A percentile compares a stretch with the other conserved stretches of the same genome.
Evolutionary conservation across 2,329 filamentous ascomycete genomes (phyloP).

Genomic region (Aspergillus candidus): DNA sequence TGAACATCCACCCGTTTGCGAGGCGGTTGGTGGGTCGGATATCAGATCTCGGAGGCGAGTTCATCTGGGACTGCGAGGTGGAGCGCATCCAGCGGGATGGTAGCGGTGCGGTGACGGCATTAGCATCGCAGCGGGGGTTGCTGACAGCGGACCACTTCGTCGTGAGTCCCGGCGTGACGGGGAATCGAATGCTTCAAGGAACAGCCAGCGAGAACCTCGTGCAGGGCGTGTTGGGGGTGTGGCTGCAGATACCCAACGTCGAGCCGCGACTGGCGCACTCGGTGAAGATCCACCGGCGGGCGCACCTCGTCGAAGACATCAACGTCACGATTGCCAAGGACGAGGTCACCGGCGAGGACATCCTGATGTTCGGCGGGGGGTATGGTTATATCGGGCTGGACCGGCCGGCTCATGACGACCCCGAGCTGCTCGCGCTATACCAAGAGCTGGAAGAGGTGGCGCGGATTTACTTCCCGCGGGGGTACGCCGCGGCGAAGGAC

Average conservation of each 20-base stretch:
- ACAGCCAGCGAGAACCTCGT: background rate
- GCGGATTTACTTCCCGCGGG: background rate
- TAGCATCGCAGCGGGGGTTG: background rate
- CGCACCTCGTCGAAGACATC: background rate
- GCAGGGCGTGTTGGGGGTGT: background rate
- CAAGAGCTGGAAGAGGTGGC: background rate
- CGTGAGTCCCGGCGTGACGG: background rate
- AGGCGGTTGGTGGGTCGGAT: background rate
- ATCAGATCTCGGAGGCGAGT: background rate
- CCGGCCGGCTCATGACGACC: background rate
- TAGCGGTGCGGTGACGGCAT: background rate
- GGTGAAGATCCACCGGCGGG: slow-evolving; percentile 1
- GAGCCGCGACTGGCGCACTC: background rate
- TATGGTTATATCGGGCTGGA: slow-evolving; percentile 2
- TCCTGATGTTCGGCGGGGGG: slow-evolving; percentile 1
- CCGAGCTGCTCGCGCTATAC: slow-evolving; percentile 1
- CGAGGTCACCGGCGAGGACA: background rate
- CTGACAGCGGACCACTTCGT: background rate
- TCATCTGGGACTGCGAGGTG: background rate
- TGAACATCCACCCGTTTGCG: background rate
- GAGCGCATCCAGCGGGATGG: background rate
- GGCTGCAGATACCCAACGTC: slow-evolving; percentile 1
- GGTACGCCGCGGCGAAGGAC: background rate
- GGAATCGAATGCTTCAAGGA: background rate
- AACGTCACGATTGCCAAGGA: slow-evolving; percentile 1